A percentile compares a stretch with the other conserved stretches of the same genome.
Conservation (phyloP, 192 early-diverging fungal genomes). For the Rhizoclosmatium globosum region DNA sequence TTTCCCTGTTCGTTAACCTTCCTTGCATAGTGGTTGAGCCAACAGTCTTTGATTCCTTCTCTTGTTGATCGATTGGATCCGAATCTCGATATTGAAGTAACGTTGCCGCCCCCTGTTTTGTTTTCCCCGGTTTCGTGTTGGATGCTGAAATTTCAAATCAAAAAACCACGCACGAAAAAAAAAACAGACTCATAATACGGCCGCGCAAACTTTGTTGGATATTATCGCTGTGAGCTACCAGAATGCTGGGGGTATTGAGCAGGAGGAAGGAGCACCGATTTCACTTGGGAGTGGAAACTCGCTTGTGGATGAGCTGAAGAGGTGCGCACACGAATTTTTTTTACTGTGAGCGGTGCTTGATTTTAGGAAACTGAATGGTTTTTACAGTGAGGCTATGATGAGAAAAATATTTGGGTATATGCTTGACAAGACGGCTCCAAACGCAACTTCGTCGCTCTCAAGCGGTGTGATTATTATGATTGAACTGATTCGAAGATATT, state of each 20-base stretch:
- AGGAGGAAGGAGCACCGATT: slow-evolving; percentile 25
- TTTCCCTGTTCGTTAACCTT: background rate
- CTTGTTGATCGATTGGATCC: slow-evolving; percentile 86
- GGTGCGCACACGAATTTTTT: slow-evolving; percentile 27
- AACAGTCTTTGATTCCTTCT: slow-evolving; percentile 74
- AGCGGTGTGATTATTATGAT: slow-evolving; percentile 97
- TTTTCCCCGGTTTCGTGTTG: background rate
- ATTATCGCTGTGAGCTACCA: slow-evolving; percentile 80
- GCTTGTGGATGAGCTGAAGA: slow-evolving; percentile 60
- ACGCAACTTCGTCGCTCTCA: slow-evolving; percentile 88
- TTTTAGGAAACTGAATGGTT: background rate
- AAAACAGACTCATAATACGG: slow-evolving; percentile 75
- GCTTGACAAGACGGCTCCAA: slow-evolving; percentile 78
- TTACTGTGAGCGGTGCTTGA: background rate
- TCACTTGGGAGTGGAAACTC: slow-evolving; percentile 52
- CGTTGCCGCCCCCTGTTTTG: background rate
- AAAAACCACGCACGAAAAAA: slow-evolving; percentile 66
- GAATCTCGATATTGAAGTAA: slow-evolving; percentile 78
- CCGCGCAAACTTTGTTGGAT: slow-evolving; percentile 82
- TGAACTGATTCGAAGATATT: slow-evolving; percentile 97
- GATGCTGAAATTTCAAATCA: slow-evolving; percentile 5
- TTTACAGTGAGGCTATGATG: slow-evolving; percentile 75
- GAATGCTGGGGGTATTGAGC: slow-evolving; percentile 36
- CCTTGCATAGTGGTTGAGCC: slow-evolving; percentile 80
- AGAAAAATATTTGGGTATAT: slow-evolving; percentile 86